phyloP scores from a whole-genome alignment of 345 rosid genomes.

The Combretum micranthum region DNA sequence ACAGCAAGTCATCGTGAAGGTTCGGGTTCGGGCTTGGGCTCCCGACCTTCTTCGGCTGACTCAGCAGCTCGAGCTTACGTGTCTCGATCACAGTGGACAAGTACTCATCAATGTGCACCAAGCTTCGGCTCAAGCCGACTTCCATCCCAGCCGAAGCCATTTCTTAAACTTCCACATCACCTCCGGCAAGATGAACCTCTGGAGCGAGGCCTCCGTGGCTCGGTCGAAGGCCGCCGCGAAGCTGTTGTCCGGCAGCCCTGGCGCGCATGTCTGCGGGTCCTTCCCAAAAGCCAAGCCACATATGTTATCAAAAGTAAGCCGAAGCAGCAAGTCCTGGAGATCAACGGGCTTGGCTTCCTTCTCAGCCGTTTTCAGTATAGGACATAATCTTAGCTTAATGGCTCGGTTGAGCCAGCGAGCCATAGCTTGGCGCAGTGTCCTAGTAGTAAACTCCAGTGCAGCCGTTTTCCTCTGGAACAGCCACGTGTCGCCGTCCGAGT shows the following conservation, averaged over 20 bases:
- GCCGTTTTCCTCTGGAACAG: conserved; percentile 92
- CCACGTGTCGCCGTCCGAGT: conserved; percentile 94
- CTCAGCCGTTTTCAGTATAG: conserved; percentile 60
- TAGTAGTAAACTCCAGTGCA: conserved; percentile 91
- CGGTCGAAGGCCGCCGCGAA: conserved; percentile 77
- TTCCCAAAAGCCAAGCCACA: conserved; percentile 96
- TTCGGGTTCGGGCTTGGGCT: no score
- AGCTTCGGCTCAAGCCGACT: conserved; percentile 70
- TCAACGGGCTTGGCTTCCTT: conserved; percentile 45
- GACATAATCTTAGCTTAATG: conserved; percentile 60
- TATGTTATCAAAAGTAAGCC: conserved; percentile 90
- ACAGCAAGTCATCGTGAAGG: conserved; percentile 75
- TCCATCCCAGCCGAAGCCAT: conserved; percentile 84
- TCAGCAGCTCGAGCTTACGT: conserved; percentile 64
- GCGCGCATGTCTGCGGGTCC: conserved; percentile 79
- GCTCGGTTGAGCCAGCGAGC: conserved; percentile 89
- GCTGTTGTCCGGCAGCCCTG: conserved; percentile 61
- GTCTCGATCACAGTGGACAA: conserved; percentile 56
- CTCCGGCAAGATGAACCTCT: conserved; percentile 84
- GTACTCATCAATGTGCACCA: conserved; percentile 54
- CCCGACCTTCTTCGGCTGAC: conserved; percentile 39
- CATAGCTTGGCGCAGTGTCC: conserved; percentile 98
- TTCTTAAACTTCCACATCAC: conserved; percentile 72
- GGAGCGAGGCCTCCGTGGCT: conserved; percentile 90
- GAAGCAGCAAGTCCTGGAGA: conserved; percentile 79